These are phyloP conservation scores for Pseudogymnoascus sp. DNA, from an alignment of 2,329 filamentous ascomycete species.

Conservation along the genomic window DNA sequence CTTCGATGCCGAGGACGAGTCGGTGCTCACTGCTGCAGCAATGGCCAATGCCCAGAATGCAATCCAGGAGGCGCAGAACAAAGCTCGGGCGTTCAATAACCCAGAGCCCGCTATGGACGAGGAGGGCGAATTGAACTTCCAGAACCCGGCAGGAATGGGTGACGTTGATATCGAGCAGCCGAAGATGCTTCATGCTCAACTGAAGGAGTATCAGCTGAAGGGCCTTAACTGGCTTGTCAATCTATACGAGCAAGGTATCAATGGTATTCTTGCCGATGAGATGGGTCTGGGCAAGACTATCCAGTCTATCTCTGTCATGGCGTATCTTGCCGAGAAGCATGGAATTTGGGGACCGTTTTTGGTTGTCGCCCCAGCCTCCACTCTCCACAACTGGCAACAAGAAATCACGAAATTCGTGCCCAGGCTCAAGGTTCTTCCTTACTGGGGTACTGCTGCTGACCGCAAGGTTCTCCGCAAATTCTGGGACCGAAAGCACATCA, in stretches of 20 bases:
- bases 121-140: slow-evolving; percentile 98
- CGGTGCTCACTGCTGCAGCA: slow-evolving; percentile 69
- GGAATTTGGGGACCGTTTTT: slow-evolving; percentile 98
- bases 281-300: slow-evolving; percentile 99
- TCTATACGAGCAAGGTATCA: slow-evolving; percentile 98
- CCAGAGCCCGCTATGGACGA: slow-evolving; percentile 66
- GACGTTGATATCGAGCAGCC: slow-evolving; percentile 93
- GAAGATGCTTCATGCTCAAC: slow-evolving; percentile 82
- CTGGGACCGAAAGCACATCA: slow-evolving; percentile 97
- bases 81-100: slow-evolving; percentile 88
- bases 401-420: slow-evolving; percentile 95
- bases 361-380: slow-evolving; percentile 92
- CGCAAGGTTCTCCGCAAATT: slow-evolving; percentile 96
- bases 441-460: slow-evolving; percentile 93
- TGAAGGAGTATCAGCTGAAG: slow-evolving; percentile 98
- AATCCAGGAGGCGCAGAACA: slow-evolving; percentile 87
- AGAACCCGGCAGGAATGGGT: slow-evolving; percentile 91
- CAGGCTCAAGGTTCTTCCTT: slow-evolving; percentile 87
- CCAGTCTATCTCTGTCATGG: slow-evolving; percentile 98
- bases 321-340: slow-evolving; percentile 92
- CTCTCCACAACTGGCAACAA: slow-evolving; percentile 98
- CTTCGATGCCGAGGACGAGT: slow-evolving; percentile 92
- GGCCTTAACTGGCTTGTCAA: slow-evolving; percentile 99
- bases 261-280: slow-evolving; percentile 95
- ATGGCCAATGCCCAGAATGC: slow-evolving; percentile 95